Base-by-base conservation (phyloP, 768 basidiomycete species). In the Gloeostereum incarnatum region DNA sequence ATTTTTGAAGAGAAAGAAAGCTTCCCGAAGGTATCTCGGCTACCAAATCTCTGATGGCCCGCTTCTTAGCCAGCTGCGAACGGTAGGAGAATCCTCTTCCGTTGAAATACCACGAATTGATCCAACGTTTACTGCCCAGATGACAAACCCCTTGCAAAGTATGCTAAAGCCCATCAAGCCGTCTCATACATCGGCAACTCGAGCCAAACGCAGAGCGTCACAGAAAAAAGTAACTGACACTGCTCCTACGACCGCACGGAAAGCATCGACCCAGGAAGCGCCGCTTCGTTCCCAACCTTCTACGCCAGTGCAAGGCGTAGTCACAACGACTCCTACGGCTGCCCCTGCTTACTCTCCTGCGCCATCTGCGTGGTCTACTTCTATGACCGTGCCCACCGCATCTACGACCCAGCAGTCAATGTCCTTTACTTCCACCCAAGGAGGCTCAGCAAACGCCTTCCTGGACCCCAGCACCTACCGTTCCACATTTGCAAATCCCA, bases 81-180 rank as follows among this genome's bases (percentile, higher is more conserved):
- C 59, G 24, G 82, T 84, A 49, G 39, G 70, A 45, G 27, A 23
- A 9, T 25, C 25, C 39, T 25, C 23, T 5, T 19, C 11, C 21
- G n/a, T n/a, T n/a, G 20, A 17, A 21, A 20, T 19, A 11, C 11
- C 18, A 19, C 35, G 19, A 14, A 13, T 33, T 21, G 5, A 19
- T 32, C 32, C 47, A 5, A 20, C 20, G 33, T 14, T 25, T 9
- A 22, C 25, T 17, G 22, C 18, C 18, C 40, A 65, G 80, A 68
- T 17, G 60, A 67, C 19, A 52, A 62, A 0, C 63, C 69, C 0
- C 53, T 68, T 4, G 75, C 69, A 49, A 55, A 14, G n/a, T 19
- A n/a, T 63, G 2, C 75, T 77, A 68, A 82, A 70, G 44, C 53
- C 62, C 3, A 63, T 86, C 24, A 80, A 75, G 49, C 71, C 78